A percentile compares a stretch with the other conserved stretches of the same genome.
These are phyloP conservation scores for Schizochytrium sp. DNA, from an alignment of 108 stramenopile species.

Conservation along the genomic window DNA sequence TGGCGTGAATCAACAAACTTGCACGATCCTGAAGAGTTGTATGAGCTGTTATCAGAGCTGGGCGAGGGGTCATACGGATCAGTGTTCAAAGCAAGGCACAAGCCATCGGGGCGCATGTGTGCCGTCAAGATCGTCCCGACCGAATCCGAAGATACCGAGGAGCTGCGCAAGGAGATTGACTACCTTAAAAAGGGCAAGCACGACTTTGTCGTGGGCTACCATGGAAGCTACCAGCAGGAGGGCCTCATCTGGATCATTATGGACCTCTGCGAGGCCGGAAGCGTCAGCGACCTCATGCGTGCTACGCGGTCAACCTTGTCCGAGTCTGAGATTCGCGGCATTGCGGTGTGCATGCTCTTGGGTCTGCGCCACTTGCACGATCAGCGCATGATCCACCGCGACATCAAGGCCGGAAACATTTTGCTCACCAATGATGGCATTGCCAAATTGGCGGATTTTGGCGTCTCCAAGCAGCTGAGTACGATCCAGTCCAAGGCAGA, in stretches of 20 bases:
- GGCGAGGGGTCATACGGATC: background rate
- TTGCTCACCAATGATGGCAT: constrained; percentile 42
- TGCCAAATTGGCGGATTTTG: constrained; percentile 55
- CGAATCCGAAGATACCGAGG: constrained; percentile 56
- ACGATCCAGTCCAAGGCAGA: constrained; percentile 87
- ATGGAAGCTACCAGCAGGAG: constrained; percentile 60
- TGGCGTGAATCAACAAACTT: background rate
- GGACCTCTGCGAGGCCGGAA: constrained; percentile 81
- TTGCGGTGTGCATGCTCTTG: background rate
- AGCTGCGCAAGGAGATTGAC: constrained; percentile 80
- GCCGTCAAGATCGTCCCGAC: constrained; percentile 8
- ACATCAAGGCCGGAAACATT: constrained; percentile 56
- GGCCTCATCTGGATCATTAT: constrained; percentile 63
- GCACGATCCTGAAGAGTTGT: background rate
- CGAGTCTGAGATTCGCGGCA: constrained; percentile 50
- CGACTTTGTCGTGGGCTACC: constrained; percentile 76
- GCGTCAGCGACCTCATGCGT: constrained; percentile 69
- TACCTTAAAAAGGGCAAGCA: constrained; percentile 71
- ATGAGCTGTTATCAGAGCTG: background rate
- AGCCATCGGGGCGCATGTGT: background rate
- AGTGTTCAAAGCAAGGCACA: background rate
- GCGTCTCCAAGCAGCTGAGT: constrained; percentile 52
- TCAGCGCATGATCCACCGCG: constrained; percentile 24
- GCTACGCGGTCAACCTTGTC: constrained; percentile 49
- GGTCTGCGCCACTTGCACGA: background rate